Base-by-base conservation (phyloP, 345 rosid genomes). In the Gossypium thurberi region DNA sequence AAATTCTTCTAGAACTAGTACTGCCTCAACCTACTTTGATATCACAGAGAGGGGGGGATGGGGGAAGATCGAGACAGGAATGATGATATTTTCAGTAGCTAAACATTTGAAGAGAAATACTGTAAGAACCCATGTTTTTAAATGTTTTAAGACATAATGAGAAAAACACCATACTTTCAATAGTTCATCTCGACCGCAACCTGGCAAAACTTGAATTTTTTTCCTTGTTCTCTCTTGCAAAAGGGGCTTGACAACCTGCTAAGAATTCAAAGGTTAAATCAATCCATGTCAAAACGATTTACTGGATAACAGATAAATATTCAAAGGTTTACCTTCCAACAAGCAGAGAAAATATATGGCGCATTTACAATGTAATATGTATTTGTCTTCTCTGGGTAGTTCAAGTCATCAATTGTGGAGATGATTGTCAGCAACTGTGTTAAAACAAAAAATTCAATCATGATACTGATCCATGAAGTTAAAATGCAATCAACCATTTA, bases 321-420 rank as follows among this genome's bases (percentile, higher is more conserved):
- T n/a, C 63, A 8, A 20, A 52, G 11, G 72, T 71, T 78, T 69
- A 88, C 96, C 90, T 89, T 95, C 97, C 97, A 95, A 81, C 98
- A 89, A 51, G 98, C 92, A 7, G 98, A 89, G 82, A 95, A 95
- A 83, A 95, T 83, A 77, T 90, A 92, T 18, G 98, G 99, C 57
- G 80, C 98, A 72, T 95, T 95, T 65, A 87, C 98, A 75, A 92
- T 86, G 80, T 87, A 95, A 80, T 95, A 95, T 0, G 94, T 82
- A 74, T 84, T 81, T 20, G 99, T 89, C 88, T 87, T 95, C 89
- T 95, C 98, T 1, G 99, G 99, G 76, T 95, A 95, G 84, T 95
- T 95, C 81, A 90, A 81, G 81, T 95, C 99, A 80, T 95, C 98
- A 46, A 95, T 81, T 28, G 89, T 90, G 2, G 98, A 80, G 84